Evolutionary conservation across 352 stramenopile genomes (phyloP).

Genomic region (Pythium dissotocum): DNA sequence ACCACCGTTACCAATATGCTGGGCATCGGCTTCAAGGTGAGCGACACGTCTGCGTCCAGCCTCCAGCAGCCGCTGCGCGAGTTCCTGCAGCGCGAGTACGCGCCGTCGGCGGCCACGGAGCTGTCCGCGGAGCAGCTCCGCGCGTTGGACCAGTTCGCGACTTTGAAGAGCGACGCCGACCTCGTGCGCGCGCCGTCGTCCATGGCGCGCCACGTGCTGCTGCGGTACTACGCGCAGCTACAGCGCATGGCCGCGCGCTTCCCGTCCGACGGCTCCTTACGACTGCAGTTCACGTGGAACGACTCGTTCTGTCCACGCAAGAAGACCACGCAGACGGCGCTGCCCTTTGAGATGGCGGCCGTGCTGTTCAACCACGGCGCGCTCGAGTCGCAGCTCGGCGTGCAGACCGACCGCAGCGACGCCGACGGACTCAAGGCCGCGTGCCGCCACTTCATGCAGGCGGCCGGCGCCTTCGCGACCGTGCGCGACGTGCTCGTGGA

Average conservation of each 20-base stretch:
- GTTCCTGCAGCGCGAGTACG: conserved; percentile 75
- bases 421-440: conserved; percentile 80
- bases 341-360: conserved; percentile 77
- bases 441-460: conserved; percentile 85
- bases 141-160: conserved; percentile 47
- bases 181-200: conserved; percentile 70
- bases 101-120: conserved; percentile 14
- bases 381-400: conserved; percentile 78
- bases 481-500: conserved; percentile 59
- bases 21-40: conserved; percentile 79
- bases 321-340: conserved; percentile 60
- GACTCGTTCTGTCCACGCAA: conserved; percentile 90
- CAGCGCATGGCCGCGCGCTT: conserved; percentile 67
- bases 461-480: conserved; percentile 67
- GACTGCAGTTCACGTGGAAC: conserved; percentile 88
- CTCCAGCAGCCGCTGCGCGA: conserved; percentile 55
- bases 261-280: conserved; percentile 38
- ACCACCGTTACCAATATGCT: conserved; percentile 36
- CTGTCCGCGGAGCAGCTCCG: conserved; percentile 27
- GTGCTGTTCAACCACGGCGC: conserved; percentile 90
- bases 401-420: conserved; percentile 74
- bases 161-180: conserved; percentile 68
- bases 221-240: conserved; percentile 80
- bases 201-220: conserved; percentile 65
- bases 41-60: conserved; percentile 44